Percentiles rank a stretch among this genome's conserved stretches.
These are phyloP conservation scores for Heracleum sosnowskyi DNA, from an alignment of 129 eudicot species.

Conservation along the genomic window DNA sequence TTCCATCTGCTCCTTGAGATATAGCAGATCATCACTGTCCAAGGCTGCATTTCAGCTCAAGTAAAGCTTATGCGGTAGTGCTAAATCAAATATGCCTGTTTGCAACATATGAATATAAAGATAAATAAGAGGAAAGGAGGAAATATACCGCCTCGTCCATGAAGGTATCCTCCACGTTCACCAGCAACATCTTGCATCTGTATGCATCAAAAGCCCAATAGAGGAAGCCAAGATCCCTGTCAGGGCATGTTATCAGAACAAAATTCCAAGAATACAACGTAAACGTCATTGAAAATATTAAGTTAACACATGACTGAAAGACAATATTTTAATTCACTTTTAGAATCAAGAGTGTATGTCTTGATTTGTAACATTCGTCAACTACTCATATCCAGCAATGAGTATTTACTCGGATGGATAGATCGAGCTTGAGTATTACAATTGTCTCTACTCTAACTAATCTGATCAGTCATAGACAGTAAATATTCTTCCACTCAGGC, in stretches of 20 bases:
- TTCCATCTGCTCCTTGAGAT: slow-evolving; percentile 99
- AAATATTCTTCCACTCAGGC: neutral
- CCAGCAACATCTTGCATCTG: slow-evolving; percentile 99
- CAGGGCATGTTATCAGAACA: slow-evolving; percentile 96
- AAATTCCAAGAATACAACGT: neutral
- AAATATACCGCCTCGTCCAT: slow-evolving; percentile 92
- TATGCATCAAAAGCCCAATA: slow-evolving; percentile 58
- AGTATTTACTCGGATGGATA: neutral
- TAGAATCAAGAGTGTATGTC: neutral
- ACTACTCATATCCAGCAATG: neutral
- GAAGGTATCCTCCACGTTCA: slow-evolving; percentile 99
- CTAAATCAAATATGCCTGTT: slow-evolving; percentile 1
- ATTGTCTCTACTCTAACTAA: neutral
- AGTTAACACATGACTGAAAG: neutral
- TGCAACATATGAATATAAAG: neutral
- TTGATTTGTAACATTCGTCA: neutral
- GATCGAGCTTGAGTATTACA: neutral
- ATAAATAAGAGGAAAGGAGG: neutral
- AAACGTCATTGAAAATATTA: neutral
- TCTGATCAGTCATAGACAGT: neutral
- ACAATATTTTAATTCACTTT: neutral
- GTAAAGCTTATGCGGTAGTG: slow-evolving; percentile 16
- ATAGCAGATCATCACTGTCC: slow-evolving; percentile 97
- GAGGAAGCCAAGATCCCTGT: slow-evolving; percentile 97
- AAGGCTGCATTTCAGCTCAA: slow-evolving; percentile 66